A percentile compares a stretch with the other conserved stretches of the same genome.
Evolutionary conservation across 441 rosid genomes (phyloP).

Genomic region (Codiaeum variegatum): DNA sequence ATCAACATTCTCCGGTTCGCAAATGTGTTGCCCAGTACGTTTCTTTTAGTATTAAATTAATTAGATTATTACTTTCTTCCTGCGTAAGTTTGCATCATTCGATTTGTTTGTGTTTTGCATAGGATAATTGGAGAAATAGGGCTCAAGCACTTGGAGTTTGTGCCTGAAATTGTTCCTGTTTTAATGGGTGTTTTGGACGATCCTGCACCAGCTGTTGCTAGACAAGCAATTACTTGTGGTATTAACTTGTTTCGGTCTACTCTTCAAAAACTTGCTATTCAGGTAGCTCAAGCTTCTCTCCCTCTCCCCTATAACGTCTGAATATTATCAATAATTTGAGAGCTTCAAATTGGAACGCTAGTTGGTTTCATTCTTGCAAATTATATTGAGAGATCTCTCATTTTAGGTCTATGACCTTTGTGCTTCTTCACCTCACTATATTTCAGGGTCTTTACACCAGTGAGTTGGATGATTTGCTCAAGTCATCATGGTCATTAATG

Average conservation of each 20-base stretch:
- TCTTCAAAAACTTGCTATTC: conserved; percentile 59
- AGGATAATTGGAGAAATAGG: conserved; percentile 91
- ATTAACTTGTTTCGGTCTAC: conserved; percentile 59
- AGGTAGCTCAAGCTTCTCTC: conserved; percentile 37
- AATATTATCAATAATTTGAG: background rate
- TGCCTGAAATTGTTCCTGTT: conserved; percentile 77
- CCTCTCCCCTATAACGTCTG: background rate
- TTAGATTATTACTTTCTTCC: background rate
- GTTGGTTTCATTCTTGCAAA: background rate
- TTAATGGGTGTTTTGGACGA: conserved; percentile 65
- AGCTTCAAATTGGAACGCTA: background rate
- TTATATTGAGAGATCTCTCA: background rate
- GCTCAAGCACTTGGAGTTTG: conserved; percentile 58
- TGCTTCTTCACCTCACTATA: conserved; percentile 12
- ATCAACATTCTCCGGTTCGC: conserved; percentile 75
- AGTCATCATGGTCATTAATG: conserved; percentile 85
- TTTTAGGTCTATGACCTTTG: background rate
- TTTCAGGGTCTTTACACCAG: conserved; percentile 70
- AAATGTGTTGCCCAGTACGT: conserved; percentile 69
- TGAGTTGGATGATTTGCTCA: conserved; percentile 58
- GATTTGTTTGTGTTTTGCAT: conserved; percentile 14
- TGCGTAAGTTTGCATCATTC: background rate
- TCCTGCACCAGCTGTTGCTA: conserved; percentile 81
- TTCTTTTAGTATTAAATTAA: conserved; percentile 8
- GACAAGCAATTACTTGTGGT: conserved; percentile 76